Conservation (phyloP, 202 grass and related monocot genomes). For the Bolboschoenoplectus hybrid region DNA sequence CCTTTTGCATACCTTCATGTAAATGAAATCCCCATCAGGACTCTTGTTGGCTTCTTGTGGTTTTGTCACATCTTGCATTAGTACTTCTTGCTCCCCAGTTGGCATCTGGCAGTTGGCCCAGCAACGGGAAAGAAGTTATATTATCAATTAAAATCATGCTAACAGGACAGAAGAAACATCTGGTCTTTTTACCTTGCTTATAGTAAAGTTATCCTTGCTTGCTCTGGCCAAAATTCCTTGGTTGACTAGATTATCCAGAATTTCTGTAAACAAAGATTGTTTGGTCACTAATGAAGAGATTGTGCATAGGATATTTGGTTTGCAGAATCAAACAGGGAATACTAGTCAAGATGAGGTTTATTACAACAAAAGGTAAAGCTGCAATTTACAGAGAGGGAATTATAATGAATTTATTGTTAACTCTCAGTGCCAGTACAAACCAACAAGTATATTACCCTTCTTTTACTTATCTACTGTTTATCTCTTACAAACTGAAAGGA, state of each 20-base stretch:
- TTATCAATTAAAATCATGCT: conserved; percentile 32
- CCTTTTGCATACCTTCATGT: conserved; percentile 75
- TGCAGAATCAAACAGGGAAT: not conserved
- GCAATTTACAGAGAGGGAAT: not conserved
- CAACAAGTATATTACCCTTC: conserved; percentile 10
- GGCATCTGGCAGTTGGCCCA: conserved; percentile 49
- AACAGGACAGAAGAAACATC: conserved; percentile 33
- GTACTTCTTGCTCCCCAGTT: conserved; percentile 54
- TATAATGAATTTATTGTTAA: not conserved
- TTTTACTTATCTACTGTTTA: not conserved
- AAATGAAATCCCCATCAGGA: conserved; percentile 57
- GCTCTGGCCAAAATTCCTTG: conserved; percentile 64
- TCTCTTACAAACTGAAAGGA: not conserved
- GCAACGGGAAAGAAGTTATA: conserved; percentile 12
- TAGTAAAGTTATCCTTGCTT: conserved; percentile 75
- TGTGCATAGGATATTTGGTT: not conserved
- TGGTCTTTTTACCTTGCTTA: conserved; percentile 66
- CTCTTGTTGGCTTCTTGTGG: conserved; percentile 49
- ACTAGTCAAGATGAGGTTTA: not conserved
- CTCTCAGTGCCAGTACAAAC: conserved; percentile 21
- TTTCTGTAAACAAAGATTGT: conserved; percentile 51
- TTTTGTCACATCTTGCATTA: conserved; percentile 50
- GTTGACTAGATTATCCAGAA: conserved; percentile 82
- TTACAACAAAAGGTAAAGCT: conserved; percentile 41
- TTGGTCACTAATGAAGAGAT: conserved; percentile 27